Evolutionary conservation across 345 rosid genomes (phyloP).

Genomic region (Camelina neglecta): DNA sequence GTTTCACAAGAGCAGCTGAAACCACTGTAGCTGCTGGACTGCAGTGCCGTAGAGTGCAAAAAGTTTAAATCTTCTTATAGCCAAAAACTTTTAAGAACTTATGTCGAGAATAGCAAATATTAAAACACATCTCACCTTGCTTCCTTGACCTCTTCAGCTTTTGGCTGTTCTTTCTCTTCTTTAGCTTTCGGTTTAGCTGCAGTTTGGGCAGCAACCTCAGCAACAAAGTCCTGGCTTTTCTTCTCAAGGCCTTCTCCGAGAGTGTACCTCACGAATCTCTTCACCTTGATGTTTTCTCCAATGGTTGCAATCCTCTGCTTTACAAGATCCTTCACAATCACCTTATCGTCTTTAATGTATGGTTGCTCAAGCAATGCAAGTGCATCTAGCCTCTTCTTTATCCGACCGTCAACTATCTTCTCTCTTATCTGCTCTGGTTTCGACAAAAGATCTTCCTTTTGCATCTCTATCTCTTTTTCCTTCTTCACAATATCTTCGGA

Average conservation of each 20-base stretch:
- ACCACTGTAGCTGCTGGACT: constrained; percentile 63
- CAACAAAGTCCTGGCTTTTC: constrained; percentile 94
- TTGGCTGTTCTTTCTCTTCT: constrained; percentile 59
- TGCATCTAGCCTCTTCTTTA: constrained; percentile 86
- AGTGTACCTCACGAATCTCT: constrained; percentile 80
- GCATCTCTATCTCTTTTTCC: constrained; percentile 93
- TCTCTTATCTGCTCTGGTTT: constrained; percentile 92
- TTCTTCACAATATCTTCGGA: constrained; percentile 78
- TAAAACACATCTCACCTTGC: constrained; percentile 54
- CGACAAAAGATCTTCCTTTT: constrained; percentile 88
- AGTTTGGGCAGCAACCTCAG: constrained; percentile 96
- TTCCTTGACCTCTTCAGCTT: constrained; percentile 60
- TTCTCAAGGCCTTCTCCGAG: constrained; percentile 95
- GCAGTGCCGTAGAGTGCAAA: constrained; percentile 28
- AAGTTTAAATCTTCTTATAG: neutral
- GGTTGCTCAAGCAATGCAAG: constrained; percentile 94
- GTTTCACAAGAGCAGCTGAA: constrained; percentile 88
- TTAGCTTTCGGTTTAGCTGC: constrained; percentile 60
- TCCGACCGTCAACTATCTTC: constrained; percentile 91
- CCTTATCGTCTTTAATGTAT: constrained; percentile 88
- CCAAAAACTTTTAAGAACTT: neutral
- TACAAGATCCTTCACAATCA: constrained; percentile 82
- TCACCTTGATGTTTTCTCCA: constrained; percentile 92
- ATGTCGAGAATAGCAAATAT: neutral
- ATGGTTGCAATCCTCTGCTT: constrained; percentile 93